Conservation (phyloP, 495 filamentous ascomycete species). For the Tuber magnatum region DNA sequence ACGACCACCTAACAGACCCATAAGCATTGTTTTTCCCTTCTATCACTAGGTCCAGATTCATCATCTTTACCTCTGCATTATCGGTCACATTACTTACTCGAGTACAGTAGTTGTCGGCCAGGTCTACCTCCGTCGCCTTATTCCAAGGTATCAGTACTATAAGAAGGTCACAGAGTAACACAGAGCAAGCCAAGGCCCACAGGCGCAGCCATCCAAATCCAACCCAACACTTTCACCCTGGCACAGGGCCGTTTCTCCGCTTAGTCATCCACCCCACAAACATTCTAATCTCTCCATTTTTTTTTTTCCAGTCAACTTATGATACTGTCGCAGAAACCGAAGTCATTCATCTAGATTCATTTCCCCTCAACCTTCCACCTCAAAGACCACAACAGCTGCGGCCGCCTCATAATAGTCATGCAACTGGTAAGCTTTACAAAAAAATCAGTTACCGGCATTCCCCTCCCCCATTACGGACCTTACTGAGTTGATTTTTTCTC, state of each 20-base stretch:
- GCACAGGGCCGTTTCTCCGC: background rate
- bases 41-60: too few species aligned
- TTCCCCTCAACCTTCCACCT: background rate
- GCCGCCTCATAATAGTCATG: conserved; percentile 13
- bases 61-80: too few species aligned
- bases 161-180: too few species aligned
- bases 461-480: background rate
- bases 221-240: too few species aligned
- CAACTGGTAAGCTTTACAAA: conserved; percentile 16
- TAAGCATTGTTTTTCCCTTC: too few species aligned
- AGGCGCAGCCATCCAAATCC: too few species aligned
- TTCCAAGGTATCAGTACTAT: too few species aligned
- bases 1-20: too few species aligned
- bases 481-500: background rate
- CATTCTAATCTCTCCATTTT: background rate
- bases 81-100: too few species aligned
- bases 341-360: background rate
- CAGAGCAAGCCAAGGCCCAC: too few species aligned
- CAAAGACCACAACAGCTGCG: background rate
- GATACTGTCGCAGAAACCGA: background rate
- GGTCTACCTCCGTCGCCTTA: too few species aligned
- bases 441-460: background rate
- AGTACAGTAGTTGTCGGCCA: too few species aligned
- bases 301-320: background rate
- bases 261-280: conserved; percentile 1